Percentiles rank a stretch among this genome's conserved stretches.
These are phyloP conservation scores for Corylus avellana DNA, from an alignment of 306 rosid species.

Conservation along the genomic window DNA sequence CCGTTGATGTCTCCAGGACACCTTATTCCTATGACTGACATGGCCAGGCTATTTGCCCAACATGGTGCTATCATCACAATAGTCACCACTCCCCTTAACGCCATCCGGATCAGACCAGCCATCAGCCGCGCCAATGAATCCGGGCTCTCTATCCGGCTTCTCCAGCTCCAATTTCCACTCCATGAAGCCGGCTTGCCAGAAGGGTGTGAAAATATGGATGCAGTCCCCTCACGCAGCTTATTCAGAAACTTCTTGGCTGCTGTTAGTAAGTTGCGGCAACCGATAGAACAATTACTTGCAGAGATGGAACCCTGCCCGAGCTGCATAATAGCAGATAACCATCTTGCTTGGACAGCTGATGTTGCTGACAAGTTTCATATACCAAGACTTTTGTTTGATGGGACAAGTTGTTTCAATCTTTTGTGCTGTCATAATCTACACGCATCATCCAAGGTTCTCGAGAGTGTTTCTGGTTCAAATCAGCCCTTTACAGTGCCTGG, in stretches of 20 bases:
- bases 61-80: slow-evolving; percentile 23
- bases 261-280: slow-evolving; percentile 18
- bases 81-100: slow-evolving; percentile 37
- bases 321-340: slow-evolving; percentile 10
- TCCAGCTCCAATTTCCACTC: slow-evolving; percentile 20
- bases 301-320: background rate
- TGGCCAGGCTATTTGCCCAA: slow-evolving; percentile 33
- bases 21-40: slow-evolving; percentile 36
- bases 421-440: slow-evolving; percentile 15
- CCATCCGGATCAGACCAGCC: slow-evolving; percentile 3
- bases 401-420: slow-evolving; percentile 27
- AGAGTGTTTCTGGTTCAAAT: slow-evolving; percentile 16
- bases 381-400: slow-evolving; percentile 32
- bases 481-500: slow-evolving; percentile 33
- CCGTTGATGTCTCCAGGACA: slow-evolving; percentile 39
- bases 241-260: slow-evolving; percentile 17
- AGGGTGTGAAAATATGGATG: slow-evolving; percentile 28
- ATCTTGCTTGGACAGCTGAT: slow-evolving; percentile 24
- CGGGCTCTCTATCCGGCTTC: slow-evolving; percentile 16
- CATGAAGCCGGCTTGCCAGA: slow-evolving; percentile 24
- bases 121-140: background rate
- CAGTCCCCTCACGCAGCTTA: slow-evolving; percentile 7
- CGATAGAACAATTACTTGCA: slow-evolving; percentile 21
- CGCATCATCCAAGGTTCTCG: background rate
- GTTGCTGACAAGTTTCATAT: slow-evolving; percentile 20